These are phyloP conservation scores for Botrytis byssoidea DNA, from an alignment of 2,329 filamentous ascomycete genomes.

Conservation along the genomic window DNA sequence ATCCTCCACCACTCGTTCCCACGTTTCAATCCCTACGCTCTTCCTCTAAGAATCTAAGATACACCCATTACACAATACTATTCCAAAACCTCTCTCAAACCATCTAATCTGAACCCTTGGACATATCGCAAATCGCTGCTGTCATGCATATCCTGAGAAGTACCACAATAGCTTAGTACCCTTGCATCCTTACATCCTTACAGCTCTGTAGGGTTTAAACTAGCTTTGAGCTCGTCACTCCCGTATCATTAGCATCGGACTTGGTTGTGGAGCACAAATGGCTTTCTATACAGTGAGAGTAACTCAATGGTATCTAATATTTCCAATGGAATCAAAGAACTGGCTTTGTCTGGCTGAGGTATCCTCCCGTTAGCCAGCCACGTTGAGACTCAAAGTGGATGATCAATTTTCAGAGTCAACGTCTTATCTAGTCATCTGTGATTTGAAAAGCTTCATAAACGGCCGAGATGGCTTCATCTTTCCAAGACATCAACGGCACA, in stretches of 20 bases:
- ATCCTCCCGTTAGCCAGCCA: conserved; percentile 34
- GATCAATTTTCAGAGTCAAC: conserved; percentile 15
- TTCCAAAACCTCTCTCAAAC: neutral
- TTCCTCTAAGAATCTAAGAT: neutral
- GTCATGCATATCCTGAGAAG: conserved; percentile 27
- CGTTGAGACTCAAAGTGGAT: conserved; percentile 23
- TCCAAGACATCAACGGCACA: conserved; percentile 26
- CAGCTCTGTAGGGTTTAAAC: conserved; percentile 36
- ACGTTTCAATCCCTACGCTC: neutral
- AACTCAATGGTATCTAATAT: conserved; percentile 17
- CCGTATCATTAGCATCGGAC: conserved; percentile 29
- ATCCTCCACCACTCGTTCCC: conserved; percentile 16
- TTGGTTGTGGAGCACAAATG: conserved; percentile 26
- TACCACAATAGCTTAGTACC: conserved; percentile 9
- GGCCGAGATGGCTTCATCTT: conserved; percentile 25
- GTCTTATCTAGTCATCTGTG: conserved; percentile 20
- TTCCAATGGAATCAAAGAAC: conserved; percentile 21
- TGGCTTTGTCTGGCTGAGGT: conserved; percentile 29
- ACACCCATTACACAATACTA: conserved; percentile 3
- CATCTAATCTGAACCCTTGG: conserved; percentile 13
- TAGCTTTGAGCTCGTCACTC: conserved; percentile 34
- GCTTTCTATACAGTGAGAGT: conserved; percentile 23
- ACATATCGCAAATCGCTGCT: conserved; percentile 22
- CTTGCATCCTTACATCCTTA: conserved; percentile 23
- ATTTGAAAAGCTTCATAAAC: conserved; percentile 32